These are phyloP conservation scores for Pugionium dolabratum DNA, from an alignment of 345 rosid genomes.

Conservation along the genomic window DNA sequence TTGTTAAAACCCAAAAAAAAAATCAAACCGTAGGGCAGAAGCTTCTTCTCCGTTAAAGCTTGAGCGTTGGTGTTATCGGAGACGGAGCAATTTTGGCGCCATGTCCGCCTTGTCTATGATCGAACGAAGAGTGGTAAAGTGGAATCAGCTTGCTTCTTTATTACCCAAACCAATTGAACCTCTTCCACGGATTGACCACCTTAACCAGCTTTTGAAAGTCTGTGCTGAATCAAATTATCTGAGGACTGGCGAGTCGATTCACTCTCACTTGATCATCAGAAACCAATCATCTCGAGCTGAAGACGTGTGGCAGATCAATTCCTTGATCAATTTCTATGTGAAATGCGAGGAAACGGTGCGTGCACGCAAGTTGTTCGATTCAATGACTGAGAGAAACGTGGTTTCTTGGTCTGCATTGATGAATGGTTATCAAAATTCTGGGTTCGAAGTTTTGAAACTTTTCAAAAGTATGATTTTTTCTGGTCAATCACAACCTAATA, in stretches of 20 bases:
- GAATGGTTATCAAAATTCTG: conserved; percentile 64
- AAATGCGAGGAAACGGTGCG: conserved; percentile 50
- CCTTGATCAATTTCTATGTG: conserved; percentile 54
- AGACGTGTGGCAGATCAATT: conserved; percentile 40
- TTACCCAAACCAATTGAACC: conserved; percentile 7
- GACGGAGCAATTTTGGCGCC: conserved; percentile 16
- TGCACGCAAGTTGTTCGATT: conserved; percentile 69
- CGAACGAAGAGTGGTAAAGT: conserved; percentile 15
- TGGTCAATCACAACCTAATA: conserved; percentile 51
- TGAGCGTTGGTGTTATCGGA: conserved; percentile 49
- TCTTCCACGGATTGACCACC: conserved; percentile 28
- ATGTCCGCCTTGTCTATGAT: conserved; percentile 36
- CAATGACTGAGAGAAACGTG: conserved; percentile 54
- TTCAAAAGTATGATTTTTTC: conserved; percentile 54
- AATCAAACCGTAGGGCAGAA: background rate
- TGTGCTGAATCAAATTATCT: conserved; percentile 54
- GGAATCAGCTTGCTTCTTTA: conserved; percentile 14
- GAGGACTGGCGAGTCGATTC: conserved; percentile 52
- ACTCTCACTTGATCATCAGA: conserved; percentile 54
- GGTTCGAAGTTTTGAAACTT: conserved; percentile 56
- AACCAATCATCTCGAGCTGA: conserved; percentile 23
- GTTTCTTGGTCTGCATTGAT: conserved; percentile 78
- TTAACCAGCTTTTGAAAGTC: conserved; percentile 48
- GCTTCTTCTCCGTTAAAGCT: conserved; percentile 4
- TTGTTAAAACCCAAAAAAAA: no score